Evolutionary conservation across 2,329 filamentous ascomycete species (phyloP).

Genomic region (Cladosporium sp.): DNA sequence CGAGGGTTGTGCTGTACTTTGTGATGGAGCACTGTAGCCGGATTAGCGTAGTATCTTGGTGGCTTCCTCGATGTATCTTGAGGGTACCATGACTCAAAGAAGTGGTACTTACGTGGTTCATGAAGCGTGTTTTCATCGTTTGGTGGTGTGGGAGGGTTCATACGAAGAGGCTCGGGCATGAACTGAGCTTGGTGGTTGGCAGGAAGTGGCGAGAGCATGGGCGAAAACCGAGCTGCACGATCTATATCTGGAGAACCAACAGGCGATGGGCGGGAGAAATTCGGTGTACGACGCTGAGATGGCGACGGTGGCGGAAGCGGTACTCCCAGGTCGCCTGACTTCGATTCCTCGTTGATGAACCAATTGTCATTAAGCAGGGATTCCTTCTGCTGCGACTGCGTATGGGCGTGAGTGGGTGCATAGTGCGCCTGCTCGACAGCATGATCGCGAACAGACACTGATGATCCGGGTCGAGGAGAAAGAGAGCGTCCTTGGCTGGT

Average conservation of each 20-base stretch:
- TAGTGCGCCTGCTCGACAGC: not conserved
- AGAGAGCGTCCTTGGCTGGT: slow-evolving; percentile 1
- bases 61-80: not conserved
- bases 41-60: not conserved
- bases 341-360: slow-evolving; percentile 36
- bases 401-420: not conserved
- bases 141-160: slow-evolving; percentile 44
- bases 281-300: slow-evolving; percentile 7
- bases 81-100: not conserved
- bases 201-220: not conserved
- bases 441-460: slow-evolving; percentile 13
- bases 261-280: slow-evolving; percentile 9
- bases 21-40: not conserved
- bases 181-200: slow-evolving; percentile 17
- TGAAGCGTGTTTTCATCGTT: slow-evolving; percentile 10
- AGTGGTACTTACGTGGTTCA: not conserved
- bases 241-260: slow-evolving; percentile 6
- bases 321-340: slow-evolving; percentile 23
- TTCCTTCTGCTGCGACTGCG: slow-evolving; percentile 27
- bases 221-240: slow-evolving; percentile 3
- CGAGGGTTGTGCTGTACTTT: not conserved
- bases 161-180: slow-evolving; percentile 40
- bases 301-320: slow-evolving; percentile 12
- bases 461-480: slow-evolving; percentile 21
- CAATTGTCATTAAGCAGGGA: slow-evolving; percentile 44